phyloP scores from a whole-genome alignment of 495 filamentous ascomycete species.

The Penicillium pancosmium region DNA sequence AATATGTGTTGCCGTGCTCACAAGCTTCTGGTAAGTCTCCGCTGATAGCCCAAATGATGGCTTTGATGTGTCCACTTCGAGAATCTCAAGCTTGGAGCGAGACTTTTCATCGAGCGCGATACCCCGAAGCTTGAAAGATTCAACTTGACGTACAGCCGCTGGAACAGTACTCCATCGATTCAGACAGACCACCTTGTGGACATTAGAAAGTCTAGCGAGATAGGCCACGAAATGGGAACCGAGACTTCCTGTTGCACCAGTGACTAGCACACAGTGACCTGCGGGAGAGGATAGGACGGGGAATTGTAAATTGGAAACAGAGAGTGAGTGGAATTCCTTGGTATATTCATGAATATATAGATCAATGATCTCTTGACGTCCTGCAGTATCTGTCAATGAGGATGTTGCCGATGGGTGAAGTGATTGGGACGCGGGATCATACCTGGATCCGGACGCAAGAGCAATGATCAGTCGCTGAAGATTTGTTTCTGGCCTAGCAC shows the following conservation, averaged over 20 bases:
- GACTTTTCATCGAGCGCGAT: background rate
- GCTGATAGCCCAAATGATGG: constrained; percentile 2
- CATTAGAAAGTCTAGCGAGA: constrained; percentile 29
- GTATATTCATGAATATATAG: background rate
- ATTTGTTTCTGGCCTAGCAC: constrained; percentile 1
- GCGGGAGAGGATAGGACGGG: background rate
- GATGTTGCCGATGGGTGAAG: background rate
- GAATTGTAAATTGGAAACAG: background rate
- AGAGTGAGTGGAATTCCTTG: background rate
- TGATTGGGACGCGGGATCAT: background rate
- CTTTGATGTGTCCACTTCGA: constrained; percentile 7
- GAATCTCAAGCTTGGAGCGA: constrained; percentile 9
- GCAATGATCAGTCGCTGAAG: background rate
- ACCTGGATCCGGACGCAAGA: constrained; percentile 1
- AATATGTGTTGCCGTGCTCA: constrained; percentile 28
- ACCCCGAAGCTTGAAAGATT: constrained; percentile 5
- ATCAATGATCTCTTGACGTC: constrained; percentile 1
- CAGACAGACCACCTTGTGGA: constrained; percentile 44
- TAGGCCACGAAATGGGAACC: constrained; percentile 22
- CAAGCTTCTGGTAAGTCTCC: constrained; percentile 4
- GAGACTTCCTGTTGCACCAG: constrained; percentile 1
- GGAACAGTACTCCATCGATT: constrained; percentile 37
- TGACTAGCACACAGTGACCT: background rate
- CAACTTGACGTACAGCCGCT: constrained; percentile 5
- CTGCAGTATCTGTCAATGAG: background rate